A percentile compares a stretch with the other conserved stretches of the same genome.
These are phyloP conservation scores for Alternaria sp. DNA, from an alignment of 2,329 filamentous ascomycete species.

Conservation along the genomic window DNA sequence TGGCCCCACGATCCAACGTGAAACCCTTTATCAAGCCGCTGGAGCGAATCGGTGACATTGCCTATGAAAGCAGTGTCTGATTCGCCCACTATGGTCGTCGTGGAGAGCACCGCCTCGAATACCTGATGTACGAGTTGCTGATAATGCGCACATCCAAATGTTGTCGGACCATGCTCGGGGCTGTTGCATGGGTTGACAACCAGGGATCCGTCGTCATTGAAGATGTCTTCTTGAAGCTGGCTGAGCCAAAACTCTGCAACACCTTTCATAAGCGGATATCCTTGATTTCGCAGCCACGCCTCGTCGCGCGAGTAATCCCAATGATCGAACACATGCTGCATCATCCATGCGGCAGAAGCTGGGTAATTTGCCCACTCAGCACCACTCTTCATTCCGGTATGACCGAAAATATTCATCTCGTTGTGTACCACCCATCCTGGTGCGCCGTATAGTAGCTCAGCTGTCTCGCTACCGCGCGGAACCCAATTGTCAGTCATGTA, in stretches of 20 bases:
- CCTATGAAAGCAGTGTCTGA: slow-evolving; percentile 45
- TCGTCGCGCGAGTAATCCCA: slow-evolving; percentile 62
- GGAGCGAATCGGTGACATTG: slow-evolving; percentile 54
- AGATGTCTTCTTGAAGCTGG: slow-evolving; percentile 61
- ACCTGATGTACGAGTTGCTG: slow-evolving; percentile 60
- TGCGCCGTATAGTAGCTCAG: slow-evolving; percentile 62
- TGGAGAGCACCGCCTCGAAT: slow-evolving; percentile 41
- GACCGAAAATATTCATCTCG: slow-evolving; percentile 67
- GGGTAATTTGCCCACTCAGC: slow-evolving; percentile 56
- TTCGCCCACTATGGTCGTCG: slow-evolving; percentile 29
- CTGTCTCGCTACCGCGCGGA: slow-evolving; percentile 62
- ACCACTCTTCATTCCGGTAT: slow-evolving; percentile 60
- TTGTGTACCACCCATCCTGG: slow-evolving; percentile 66
- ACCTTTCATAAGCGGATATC: slow-evolving; percentile 64
- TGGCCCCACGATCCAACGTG: slow-evolving; percentile 56
- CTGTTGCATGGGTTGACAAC: slow-evolving; percentile 67
- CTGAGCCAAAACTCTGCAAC: slow-evolving; percentile 65
- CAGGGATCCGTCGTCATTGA: slow-evolving; percentile 60
- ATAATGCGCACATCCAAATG: slow-evolving; percentile 63
- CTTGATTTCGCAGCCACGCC: slow-evolving; percentile 55
- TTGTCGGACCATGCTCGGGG: slow-evolving; percentile 62
- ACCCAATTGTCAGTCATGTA: slow-evolving; percentile 65
- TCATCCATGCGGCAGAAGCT: slow-evolving; percentile 65
- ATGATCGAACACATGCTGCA: slow-evolving; percentile 66
- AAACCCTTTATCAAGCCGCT: slow-evolving; percentile 61